Evolutionary conservation across 1,139 yeast genomes (phyloP), one percentile per base, ranked within the genome.

Genomic region (Hyphopichia fennica): DNA sequence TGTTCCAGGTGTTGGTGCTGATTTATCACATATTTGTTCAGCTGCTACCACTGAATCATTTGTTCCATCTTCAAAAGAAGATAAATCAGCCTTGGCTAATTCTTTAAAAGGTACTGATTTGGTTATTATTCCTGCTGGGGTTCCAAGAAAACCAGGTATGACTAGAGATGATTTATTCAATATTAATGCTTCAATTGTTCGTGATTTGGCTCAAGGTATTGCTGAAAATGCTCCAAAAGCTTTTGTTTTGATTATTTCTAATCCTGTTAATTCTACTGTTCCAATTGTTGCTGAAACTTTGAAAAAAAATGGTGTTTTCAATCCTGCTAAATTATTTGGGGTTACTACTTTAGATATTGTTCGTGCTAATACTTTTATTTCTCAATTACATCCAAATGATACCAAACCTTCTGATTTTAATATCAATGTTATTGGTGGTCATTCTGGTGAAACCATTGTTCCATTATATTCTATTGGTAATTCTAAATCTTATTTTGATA

Each of bases 121-220:
- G 53, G 95, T 93, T 46, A 77, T 93, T 55, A 91, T 93, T 67
- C 98, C 99, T 58, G 99, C 99, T 45, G 99, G 99, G 73, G 96
- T 93, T 45, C 99, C 99, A 72, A 87, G 99, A 79, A 93, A 93
- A 78, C 98, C 98, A 52, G 98, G 98, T 64, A 91, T 91, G 98
- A 90, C 98, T 59, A 82, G 95, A 79, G 99, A 93, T 67, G 99
- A 93, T 65, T 80, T 93, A 64, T 93, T 93, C 84, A 88, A 89
- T 77, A 91, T 95, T 72, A 93, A 93, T 65, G 99, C 99, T 40
- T 86, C 95, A 40, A 93, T 93, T 64, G 96, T 93, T 52, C 84
- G 95, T 66, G 96, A 86, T 63, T 79, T 93, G 64, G 95, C 96
- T 55, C 79, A 85, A 67, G 91, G 95, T 34, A 82, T 86, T 57